These are phyloP conservation scores for Seiridium cupressi DNA, from an alignment of 2,329 filamentous ascomycete species.

Conservation along the genomic window DNA sequence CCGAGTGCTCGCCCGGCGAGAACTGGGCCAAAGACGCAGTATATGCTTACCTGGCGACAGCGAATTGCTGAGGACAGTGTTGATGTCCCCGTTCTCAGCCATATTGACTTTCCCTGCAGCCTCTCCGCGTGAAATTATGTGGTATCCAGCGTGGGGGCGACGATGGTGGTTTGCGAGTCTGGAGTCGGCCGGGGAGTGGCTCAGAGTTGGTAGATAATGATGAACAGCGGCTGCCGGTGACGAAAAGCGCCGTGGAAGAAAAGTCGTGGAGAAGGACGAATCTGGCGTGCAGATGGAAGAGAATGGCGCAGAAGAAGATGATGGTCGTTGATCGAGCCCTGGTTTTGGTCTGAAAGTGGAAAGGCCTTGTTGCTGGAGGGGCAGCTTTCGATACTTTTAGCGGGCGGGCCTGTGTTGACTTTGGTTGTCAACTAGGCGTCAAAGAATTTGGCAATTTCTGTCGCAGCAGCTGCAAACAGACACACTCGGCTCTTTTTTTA, in stretches of 20 bases:
- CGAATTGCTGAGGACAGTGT: constrained; percentile 95
- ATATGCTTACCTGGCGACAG: constrained; percentile 78
- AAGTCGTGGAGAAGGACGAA: not conserved
- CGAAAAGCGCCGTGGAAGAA: not conserved
- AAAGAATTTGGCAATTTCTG: not conserved
- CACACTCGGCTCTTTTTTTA: no score
- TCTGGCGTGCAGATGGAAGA: not conserved
- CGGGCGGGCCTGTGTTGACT: constrained; percentile 3
- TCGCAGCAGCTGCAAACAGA: no score
- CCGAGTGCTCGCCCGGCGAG: constrained; percentile 4
- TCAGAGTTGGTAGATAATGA: not conserved
- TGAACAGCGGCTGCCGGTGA: not conserved
- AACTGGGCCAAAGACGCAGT: constrained; percentile 3
- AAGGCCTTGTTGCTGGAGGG: constrained; percentile 3
- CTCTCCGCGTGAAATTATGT: constrained; percentile 8
- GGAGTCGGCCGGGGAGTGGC: constrained; percentile 5
- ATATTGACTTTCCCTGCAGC: constrained; percentile 46
- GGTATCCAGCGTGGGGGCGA: not conserved
- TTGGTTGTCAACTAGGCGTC: not conserved
- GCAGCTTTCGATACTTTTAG: constrained; percentile 1
- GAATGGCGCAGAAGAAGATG: constrained; percentile 1
- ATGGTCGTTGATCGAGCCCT: constrained; percentile 5
- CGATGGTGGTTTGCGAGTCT: constrained; percentile 8
- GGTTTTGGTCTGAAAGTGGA: constrained; percentile 3
- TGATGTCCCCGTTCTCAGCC: constrained; percentile 80